These are phyloP conservation scores for Gilbertella persicaria DNA, from an alignment of 371 early-diverging fungal genomes.

Conservation along the genomic window DNA sequence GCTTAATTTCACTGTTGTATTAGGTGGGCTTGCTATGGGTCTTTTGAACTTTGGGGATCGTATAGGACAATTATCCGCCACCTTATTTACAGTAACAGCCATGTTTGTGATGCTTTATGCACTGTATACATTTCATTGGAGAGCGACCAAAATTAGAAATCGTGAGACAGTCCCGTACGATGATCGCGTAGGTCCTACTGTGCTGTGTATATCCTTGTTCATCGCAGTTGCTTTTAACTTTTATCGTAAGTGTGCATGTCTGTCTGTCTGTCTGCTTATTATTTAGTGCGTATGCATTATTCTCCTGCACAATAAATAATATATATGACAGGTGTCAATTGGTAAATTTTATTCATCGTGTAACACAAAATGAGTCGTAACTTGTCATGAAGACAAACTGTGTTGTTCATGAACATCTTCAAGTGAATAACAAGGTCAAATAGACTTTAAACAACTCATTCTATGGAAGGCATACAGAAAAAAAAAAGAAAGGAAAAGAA, in stretches of 20 bases:
- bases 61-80: slow-evolving; percentile 56
- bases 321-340: no score
- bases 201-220: slow-evolving; percentile 74
- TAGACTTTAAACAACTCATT: no score
- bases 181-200: slow-evolving; percentile 65
- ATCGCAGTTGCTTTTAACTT: slow-evolving; percentile 78
- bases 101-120: slow-evolving; percentile 77
- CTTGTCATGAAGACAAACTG: no score
- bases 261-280: no score
- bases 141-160: slow-evolving; percentile 65
- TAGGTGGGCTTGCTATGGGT: slow-evolving; percentile 65
- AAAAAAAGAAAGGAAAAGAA: no score
- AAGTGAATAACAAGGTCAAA: no score
- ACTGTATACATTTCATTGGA: slow-evolving; percentile 83
- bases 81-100: slow-evolving; percentile 64
- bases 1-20: slow-evolving; percentile 62
- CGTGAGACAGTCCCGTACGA: slow-evolving; percentile 60
- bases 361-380: no score
- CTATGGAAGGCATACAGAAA: no score
- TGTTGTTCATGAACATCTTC: no score
- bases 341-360: no score
- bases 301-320: no score
- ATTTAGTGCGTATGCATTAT: no score
- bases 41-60: slow-evolving; percentile 69
- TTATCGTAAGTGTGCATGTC: slow-evolving; percentile 76